Percentiles rank a stretch among this genome's conserved stretches.
These are phyloP conservation scores for Cyberlindnera veronae DNA, from an alignment of 805 yeast species.

Conservation along the genomic window DNA sequence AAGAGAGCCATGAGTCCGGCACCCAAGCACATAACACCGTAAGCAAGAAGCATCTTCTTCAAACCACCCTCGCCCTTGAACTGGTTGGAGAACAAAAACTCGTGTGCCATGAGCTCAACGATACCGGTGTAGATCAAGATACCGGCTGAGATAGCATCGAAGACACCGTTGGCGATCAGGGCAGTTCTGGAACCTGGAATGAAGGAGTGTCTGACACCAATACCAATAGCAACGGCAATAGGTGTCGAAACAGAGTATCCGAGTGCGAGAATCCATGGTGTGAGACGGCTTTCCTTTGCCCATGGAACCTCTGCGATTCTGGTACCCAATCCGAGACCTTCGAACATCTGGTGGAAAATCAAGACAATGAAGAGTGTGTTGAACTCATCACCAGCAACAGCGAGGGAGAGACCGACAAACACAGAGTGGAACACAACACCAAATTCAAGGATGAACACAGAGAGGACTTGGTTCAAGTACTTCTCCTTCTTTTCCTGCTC, in stretches of 20 bases:
- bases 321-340: slow-evolving; percentile 82
- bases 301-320: slow-evolving; percentile 55
- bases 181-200: slow-evolving; percentile 56
- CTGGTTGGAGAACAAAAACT: slow-evolving; percentile 58
- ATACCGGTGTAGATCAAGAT: slow-evolving; percentile 73
- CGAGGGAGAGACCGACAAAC: slow-evolving; percentile 73
- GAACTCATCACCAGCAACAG: slow-evolving; percentile 77
- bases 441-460: slow-evolving; percentile 63
- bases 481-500: slow-evolving; percentile 37
- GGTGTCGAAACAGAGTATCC: slow-evolving; percentile 63
- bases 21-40: slow-evolving; percentile 52
- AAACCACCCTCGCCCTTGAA: slow-evolving; percentile 59
- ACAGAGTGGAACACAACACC: slow-evolving; percentile 84
- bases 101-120: slow-evolving; percentile 78
- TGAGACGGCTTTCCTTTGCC: slow-evolving; percentile 34
- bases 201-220: slow-evolving; percentile 65
- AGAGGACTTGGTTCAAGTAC: slow-evolving; percentile 53
- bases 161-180: slow-evolving; percentile 63
- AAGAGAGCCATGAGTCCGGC: slow-evolving; percentile 76
- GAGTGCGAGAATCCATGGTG: slow-evolving; percentile 57
- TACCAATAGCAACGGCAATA: slow-evolving; percentile 71
- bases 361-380: slow-evolving; percentile 64
- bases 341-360: slow-evolving; percentile 77
- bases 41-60: slow-evolving; percentile 49
- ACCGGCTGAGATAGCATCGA: slow-evolving; percentile 77